A percentile compares a stretch with the other conserved stretches of the same genome.
phyloP scores from a whole-genome alignment of 768 basidiomycete species.

The Hericium rajendrae region DNA sequence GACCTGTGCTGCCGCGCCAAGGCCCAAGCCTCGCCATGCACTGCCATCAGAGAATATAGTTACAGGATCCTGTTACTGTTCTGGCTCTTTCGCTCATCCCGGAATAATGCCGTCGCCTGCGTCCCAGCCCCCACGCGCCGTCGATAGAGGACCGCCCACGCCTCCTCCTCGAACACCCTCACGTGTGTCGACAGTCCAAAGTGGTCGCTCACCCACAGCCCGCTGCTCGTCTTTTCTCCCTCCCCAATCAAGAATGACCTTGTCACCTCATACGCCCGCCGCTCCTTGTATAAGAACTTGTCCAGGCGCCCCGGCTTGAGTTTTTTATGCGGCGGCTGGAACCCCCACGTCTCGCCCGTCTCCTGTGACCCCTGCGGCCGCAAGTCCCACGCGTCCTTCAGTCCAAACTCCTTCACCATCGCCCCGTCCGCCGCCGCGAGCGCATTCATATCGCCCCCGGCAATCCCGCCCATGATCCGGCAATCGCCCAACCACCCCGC shows the following conservation, averaged over 20 bases:
- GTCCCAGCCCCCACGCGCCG: not conserved
- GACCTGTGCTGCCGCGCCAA: too few species aligned
- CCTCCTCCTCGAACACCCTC: too few species aligned
- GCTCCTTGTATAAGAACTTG: slow-evolving; percentile 50
- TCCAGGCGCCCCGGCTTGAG: slow-evolving; percentile 52
- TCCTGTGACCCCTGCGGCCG: slow-evolving; percentile 30
- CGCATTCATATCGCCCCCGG: slow-evolving; percentile 69
- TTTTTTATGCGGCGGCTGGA: slow-evolving; percentile 35
- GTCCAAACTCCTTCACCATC: slow-evolving; percentile 34
- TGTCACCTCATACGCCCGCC: slow-evolving; percentile 40
- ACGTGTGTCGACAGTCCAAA: slow-evolving; percentile 35
- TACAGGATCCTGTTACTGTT: too few species aligned
- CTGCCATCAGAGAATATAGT: too few species aligned
- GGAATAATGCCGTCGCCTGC: not conserved
- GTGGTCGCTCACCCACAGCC: slow-evolving; percentile 59
- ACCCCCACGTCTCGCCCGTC: slow-evolving; percentile 59
- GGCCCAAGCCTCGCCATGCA: too few species aligned
- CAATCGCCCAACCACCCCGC: slow-evolving; percentile 39
- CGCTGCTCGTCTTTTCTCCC: slow-evolving; percentile 33
- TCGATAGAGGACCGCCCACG: too few species aligned
- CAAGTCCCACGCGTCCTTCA: slow-evolving; percentile 50
- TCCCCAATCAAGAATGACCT: slow-evolving; percentile 48
- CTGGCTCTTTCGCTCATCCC: not conserved
- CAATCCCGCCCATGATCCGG: slow-evolving; percentile 44
- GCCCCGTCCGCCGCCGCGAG: slow-evolving; percentile 36